Evolutionary conservation across 352 stramenopile genomes (phyloP), one percentile per base, ranked within the genome.

Genomic region (Blastocystis sp.): DNA sequence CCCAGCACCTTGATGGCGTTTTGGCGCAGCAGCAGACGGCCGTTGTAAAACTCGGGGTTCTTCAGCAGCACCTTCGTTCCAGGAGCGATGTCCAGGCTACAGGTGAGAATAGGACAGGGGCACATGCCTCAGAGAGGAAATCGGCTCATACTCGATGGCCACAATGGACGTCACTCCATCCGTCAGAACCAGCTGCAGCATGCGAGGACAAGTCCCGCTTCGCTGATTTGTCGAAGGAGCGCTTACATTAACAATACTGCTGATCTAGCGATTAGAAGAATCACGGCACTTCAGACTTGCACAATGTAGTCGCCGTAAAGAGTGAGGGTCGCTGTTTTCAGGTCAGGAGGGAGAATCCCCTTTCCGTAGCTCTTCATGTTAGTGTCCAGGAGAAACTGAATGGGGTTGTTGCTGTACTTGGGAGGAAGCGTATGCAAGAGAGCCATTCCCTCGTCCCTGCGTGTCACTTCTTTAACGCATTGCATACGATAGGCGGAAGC

Each of bases 21-120:
- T 10, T 11, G 7, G 48, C 60, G 74, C 11, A 84, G 41, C 5
- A 84, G 56, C 17, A 62, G 23, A 23, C n/a, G 21, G 7, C 74
- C 74, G 45, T 84, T 84, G 53, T 67, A 84, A 17, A 84, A 67
- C 28, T 84, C 74, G 9, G 74, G 74, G 34, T 84, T 28, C 34
- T 53, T 69, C 11, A 84, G 34, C 7, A 84, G 28, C 3, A 84
- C 34, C 45, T 84, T 84, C 10, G 74, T 84, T 56, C 74, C 74
- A 70, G 74, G 74, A 69, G 61, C 21, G 1, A 38, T 84, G 61
- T 70, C 38, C 4, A 84, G 56, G 3, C 74, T 84, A 28, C 23
- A 9, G 53, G 43, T 84, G 23, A 34, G 28, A 67, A 19, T 38
- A 48, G 7, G 17, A 45, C 43, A 66, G 3, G 19, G 1, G 41